phyloP scores from a whole-genome alignment of 805 yeast genomes.

The Komagataella mondaviorum region DNA sequence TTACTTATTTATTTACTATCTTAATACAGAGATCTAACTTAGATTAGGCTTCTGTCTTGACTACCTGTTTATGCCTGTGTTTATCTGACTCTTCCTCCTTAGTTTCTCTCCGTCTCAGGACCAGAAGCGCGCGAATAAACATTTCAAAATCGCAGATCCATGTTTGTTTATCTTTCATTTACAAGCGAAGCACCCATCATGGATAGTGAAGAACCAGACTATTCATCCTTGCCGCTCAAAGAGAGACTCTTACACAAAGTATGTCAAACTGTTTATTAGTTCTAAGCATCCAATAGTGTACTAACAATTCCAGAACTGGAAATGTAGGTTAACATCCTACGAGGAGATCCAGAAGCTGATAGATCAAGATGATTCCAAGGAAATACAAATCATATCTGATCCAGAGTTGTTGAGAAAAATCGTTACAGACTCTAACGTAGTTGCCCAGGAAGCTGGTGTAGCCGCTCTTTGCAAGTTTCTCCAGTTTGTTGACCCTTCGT shows the following conservation, averaged over 20 bases:
- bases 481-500: constrained; percentile 38
- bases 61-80: too few relatives aligned
- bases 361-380: constrained; percentile 33
- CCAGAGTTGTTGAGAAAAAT: constrained; percentile 45
- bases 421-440: constrained; percentile 73
- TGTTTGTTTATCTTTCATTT: neutral
- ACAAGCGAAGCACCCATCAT: constrained; percentile 1
- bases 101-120: too few relatives aligned
- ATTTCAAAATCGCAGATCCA: neutral
- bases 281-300: constrained; percentile 5
- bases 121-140: neutral
- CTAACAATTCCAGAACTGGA: constrained; percentile 43
- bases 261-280: constrained; percentile 8
- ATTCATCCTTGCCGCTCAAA: constrained; percentile 44
- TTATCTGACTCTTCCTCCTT: too few relatives aligned
- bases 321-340: constrained; percentile 72
- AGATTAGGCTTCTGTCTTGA: neutral
- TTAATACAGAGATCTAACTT: neutral
- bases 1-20: neutral
- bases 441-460: constrained; percentile 80
- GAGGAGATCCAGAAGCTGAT: constrained; percentile 35
- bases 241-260: constrained; percentile 57
- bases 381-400: constrained; percentile 22
- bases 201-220: constrained; percentile 41
- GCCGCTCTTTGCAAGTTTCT: constrained; percentile 38